These are phyloP conservation scores for Fonsecaea nubica DNA, from an alignment of 2,329 filamentous ascomycete genomes.

Conservation along the genomic window DNA sequence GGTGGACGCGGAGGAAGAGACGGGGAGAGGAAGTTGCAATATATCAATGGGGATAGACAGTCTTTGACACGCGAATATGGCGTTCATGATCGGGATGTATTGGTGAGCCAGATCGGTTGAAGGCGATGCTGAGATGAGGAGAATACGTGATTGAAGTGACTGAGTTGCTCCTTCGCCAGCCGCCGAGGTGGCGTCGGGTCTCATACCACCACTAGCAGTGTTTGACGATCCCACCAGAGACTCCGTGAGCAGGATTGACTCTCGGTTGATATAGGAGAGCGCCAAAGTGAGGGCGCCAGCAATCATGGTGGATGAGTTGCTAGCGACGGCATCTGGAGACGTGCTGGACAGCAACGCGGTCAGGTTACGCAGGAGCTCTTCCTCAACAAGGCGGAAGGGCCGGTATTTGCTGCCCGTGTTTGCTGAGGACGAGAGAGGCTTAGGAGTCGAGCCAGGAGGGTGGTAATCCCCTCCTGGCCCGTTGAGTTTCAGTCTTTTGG, in stretches of 20 bases:
- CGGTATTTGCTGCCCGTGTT: constrained; percentile 84
- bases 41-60: constrained; percentile 91
- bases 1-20: constrained; percentile 4
- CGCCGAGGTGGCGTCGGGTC: constrained; percentile 38
- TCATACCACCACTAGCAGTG: constrained; percentile 18
- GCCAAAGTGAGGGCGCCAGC: constrained; percentile 90
- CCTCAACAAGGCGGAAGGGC: constrained; percentile 85
- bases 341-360: constrained; percentile 75
- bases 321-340: constrained; percentile 66
- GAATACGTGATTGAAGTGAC: constrained; percentile 75
- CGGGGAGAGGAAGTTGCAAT: constrained; percentile 66
- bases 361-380: constrained; percentile 76
- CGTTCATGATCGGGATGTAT: constrained; percentile 99
- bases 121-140: constrained; percentile 88
- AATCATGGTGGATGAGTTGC: constrained; percentile 79
- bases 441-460: background rate
- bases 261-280: constrained; percentile 87
- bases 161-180: constrained; percentile 46
- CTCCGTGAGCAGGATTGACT: constrained; percentile 68
- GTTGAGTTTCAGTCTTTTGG: constrained; percentile 37
- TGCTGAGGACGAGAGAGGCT: constrained; percentile 36
- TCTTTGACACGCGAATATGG: constrained; percentile 92
- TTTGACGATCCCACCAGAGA: constrained; percentile 57
- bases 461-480: background rate
- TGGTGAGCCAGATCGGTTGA: constrained; percentile 85